A percentile compares a stretch with the other conserved stretches of the same genome.
Conservation (phyloP, 2,329 filamentous ascomycete genomes). For the Diaporthe nobilis region DNA sequence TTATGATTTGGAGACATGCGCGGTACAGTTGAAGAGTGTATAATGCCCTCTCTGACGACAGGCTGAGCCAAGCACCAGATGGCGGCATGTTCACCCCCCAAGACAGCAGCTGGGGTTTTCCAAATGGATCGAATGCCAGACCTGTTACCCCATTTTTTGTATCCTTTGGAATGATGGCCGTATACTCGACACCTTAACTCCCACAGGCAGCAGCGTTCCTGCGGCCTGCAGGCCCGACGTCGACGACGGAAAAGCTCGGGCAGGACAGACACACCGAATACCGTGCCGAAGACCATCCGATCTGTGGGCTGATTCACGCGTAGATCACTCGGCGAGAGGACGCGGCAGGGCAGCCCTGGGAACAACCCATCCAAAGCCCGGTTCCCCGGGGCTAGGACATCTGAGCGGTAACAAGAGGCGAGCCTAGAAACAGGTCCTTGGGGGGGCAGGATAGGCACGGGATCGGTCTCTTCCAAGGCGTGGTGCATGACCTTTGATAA, state of each 20-base stretch:
- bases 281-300: neutral
- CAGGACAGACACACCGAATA: neutral
- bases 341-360: constrained; percentile 7
- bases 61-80: neutral
- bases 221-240: neutral
- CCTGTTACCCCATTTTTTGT: neutral
- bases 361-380: neutral
- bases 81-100: neutral
- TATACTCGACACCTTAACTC: neutral
- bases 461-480: constrained; percentile 4
- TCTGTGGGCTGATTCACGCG: neutral
- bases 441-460: constrained; percentile 8
- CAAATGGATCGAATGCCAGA: no score
- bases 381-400: constrained; percentile 1
- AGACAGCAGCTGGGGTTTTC: neutral
- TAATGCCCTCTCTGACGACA: neutral
- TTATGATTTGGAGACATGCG: neutral
- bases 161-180: neutral
- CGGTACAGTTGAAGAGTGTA: neutral
- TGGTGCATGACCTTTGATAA: neutral
- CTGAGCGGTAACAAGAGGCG: neutral
- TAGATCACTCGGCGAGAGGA: neutral
- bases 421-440: constrained; percentile 4
- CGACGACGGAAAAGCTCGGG: neutral
- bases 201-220: neutral